Evolutionary conservation across 106 monocot species (phyloP).

Genomic region (Ottelia alismoides): DNA sequence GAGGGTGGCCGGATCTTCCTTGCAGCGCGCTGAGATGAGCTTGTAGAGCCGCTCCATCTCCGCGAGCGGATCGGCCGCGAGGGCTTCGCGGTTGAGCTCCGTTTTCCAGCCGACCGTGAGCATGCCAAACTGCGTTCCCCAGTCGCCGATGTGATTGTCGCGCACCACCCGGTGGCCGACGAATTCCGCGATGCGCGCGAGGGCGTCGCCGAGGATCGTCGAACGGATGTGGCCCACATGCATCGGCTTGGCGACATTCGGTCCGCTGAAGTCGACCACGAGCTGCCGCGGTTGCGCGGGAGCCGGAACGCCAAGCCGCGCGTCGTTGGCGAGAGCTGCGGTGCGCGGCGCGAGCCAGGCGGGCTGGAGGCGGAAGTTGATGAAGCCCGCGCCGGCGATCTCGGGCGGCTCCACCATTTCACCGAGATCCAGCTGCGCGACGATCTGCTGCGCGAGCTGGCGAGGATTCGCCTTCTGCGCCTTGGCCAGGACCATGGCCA

Average conservation of each 20-base stretch:
- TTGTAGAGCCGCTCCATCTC: background rate
- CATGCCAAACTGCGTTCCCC: background rate
- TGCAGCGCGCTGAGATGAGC: background rate
- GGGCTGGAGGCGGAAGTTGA: background rate
- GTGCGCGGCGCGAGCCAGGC: background rate
- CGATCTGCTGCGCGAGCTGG: background rate
- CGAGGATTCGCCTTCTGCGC: background rate
- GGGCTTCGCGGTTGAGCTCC: background rate
- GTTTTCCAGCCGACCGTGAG: background rate
- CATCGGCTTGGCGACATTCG: background rate
- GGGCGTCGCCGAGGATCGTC: background rate
- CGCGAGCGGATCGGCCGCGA: background rate
- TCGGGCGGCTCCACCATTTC: background rate
- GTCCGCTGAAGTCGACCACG: background rate
- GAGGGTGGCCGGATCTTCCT: background rate
- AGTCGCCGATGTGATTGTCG: background rate
- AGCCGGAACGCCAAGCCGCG: background rate
- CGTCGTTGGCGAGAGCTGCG: background rate
- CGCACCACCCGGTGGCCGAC: background rate
- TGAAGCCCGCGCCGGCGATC: background rate
- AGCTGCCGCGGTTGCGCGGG: background rate
- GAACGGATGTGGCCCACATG: background rate
- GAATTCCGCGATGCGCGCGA: background rate
- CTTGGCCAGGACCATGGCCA: background rate
- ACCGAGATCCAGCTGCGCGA: background rate